Evolutionary conservation across 1,284 basidiomycete species (phyloP), one percentile per base, ranked within the genome.

Genomic region (Irpex rosettiformis): DNA sequence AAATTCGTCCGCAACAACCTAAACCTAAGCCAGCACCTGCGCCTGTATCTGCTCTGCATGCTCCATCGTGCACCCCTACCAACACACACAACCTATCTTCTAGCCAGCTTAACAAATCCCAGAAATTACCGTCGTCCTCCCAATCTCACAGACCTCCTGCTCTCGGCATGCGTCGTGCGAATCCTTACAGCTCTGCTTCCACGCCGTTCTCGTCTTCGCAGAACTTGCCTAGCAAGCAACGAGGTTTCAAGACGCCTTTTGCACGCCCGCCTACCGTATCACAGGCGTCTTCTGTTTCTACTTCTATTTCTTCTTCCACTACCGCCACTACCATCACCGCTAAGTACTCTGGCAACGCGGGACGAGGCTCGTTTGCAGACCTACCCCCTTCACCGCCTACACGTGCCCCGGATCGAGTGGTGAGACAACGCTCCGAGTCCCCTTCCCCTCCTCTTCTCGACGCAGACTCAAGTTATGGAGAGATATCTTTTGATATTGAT

Each of bases 401-500:
- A 6, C 33, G 33, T 37, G 33, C 33, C n/a, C n/a, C n/a, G n/a
- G n/a, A n/a, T n/a, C n/a, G n/a, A n/a, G n/a, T n/a, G n/a, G n/a
- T n/a, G n/a, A n/a, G n/a, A n/a, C n/a, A n/a, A n/a, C n/a, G n/a
- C n/a, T n/a, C n/a, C n/a, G n/a, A n/a, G n/a, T n/a, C n/a, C n/a
- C n/a, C n/a, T n/a, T n/a, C n/a, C n/a, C n/a, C n/a, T n/a, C n/a
- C n/a, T n/a, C n/a, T n/a, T n/a, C 18, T 27, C 8, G 61, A 60
- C 7, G 37, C 61, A n/a, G 61, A 62, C 40, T 58, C 61, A 22
- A 62, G 61, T 29, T 62, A 55, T 37, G 61, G 61, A 11, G 56
- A 62, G 22, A 51, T 58, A 21, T 51, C 52, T n/a, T 28, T 58
- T 40, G 59, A 60, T 5, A 45, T 60, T 8, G 59, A 60, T 10